These are phyloP conservation scores for Blastomyces parvus DNA, from an alignment of 2,329 filamentous ascomycete species.

Conservation along the genomic window DNA sequence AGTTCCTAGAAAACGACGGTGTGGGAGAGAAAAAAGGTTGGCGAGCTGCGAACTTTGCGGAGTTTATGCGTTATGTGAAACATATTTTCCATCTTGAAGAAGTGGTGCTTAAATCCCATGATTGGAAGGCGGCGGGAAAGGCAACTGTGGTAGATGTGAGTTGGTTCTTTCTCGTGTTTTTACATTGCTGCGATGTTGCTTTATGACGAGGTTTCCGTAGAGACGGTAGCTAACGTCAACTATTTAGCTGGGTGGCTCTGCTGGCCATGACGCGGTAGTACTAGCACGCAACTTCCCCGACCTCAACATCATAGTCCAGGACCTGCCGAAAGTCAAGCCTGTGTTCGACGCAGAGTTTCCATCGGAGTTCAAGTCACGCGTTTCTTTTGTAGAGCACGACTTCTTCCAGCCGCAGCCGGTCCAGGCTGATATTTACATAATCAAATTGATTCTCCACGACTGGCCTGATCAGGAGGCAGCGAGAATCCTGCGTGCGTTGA, in stretches of 20 bases:
- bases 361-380: slow-evolving; percentile 16
- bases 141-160: slow-evolving; percentile 12
- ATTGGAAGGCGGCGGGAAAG: slow-evolving; percentile 13
- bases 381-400: slow-evolving; percentile 42
- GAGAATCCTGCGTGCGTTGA: slow-evolving; percentile 42
- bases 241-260: slow-evolving; percentile 16
- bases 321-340: slow-evolving; percentile 13
- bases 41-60: slow-evolving; percentile 4
- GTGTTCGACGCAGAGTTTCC: slow-evolving; percentile 8
- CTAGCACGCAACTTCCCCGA: slow-evolving; percentile 16
- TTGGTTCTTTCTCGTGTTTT: not conserved
- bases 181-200: not conserved
- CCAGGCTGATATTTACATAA: slow-evolving; percentile 49
- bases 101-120: slow-evolving; percentile 10
- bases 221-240: not conserved
- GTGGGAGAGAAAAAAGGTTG: slow-evolving; percentile 15
- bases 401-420: slow-evolving; percentile 51
- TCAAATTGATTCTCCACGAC: slow-evolving; percentile 54
- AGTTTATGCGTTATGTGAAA: slow-evolving; percentile 11
- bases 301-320: slow-evolving; percentile 19
- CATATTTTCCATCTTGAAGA: slow-evolving; percentile 11
- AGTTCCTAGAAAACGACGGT: slow-evolving; percentile 27
- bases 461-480: slow-evolving; percentile 47
- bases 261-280: slow-evolving; percentile 9
- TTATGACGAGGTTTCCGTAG: not conserved